Conservation (phyloP, 345 rosid species). For the Salix caprea region DNA sequence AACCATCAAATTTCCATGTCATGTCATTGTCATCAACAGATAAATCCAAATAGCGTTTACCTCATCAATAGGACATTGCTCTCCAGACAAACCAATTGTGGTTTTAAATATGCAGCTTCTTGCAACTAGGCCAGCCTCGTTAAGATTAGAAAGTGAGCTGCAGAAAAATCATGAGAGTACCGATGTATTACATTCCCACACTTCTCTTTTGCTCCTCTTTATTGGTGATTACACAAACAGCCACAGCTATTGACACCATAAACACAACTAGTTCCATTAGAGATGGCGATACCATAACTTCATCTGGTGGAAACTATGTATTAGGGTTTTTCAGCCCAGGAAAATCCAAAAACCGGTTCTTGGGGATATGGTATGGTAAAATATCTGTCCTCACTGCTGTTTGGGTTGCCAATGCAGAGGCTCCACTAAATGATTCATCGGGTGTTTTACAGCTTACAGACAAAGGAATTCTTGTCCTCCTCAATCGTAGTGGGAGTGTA, state of each 20-base stretch:
- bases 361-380: neutral
- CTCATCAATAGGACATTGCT: too few relatives aligned
- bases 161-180: too few relatives aligned
- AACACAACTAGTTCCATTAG: neutral
- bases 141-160: too few relatives aligned
- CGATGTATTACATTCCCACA: neutral
- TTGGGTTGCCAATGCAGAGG: constrained; percentile 2
- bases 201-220: neutral
- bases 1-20: too few relatives aligned
- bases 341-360: neutral
- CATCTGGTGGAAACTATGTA: neutral
- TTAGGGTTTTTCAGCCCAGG: constrained; percentile 7
- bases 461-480: neutral
- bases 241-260: constrained; percentile 3
- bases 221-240: neutral
- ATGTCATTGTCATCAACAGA: too few relatives aligned
- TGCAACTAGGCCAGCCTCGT: too few relatives aligned
- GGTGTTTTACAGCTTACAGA: neutral
- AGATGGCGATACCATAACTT: neutral
- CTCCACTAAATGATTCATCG: neutral
- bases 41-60: too few relatives aligned
- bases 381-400: neutral
- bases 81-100: too few relatives aligned
- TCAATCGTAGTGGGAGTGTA: neutral
- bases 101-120: too few relatives aligned